Conservation (phyloP, 352 stramenopile species). For the Phytophthora boehmeriae region DNA sequence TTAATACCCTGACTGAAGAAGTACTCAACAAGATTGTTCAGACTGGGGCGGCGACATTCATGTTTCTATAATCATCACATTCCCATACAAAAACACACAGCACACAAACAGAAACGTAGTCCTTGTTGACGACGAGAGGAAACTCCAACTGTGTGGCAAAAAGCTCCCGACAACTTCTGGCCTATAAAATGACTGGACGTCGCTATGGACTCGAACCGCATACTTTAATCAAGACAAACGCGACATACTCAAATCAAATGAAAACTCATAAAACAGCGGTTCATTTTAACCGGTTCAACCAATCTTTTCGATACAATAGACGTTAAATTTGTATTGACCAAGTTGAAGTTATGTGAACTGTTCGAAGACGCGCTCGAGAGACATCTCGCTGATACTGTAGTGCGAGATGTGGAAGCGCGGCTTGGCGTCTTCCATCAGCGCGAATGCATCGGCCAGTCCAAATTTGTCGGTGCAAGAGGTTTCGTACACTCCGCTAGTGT, state of each 20-base stretch:
- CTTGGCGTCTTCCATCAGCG: slow-evolving; percentile 80
- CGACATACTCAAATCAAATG: too few species aligned
- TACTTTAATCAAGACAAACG: too few species aligned
- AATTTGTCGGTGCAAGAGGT: slow-evolving; percentile 70
- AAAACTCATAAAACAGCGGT: too few species aligned
- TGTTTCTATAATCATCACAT: slow-evolving; percentile 88
- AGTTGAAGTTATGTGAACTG: slow-evolving; percentile 74
- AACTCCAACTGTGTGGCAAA: slow-evolving; percentile 15
- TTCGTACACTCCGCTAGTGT: slow-evolving; percentile 68
- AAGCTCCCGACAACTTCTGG: background rate
- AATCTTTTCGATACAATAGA: background rate
- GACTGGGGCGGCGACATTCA: slow-evolving; percentile 91
- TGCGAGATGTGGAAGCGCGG: slow-evolving; percentile 72
- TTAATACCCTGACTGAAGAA: slow-evolving; percentile 79
- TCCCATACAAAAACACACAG: slow-evolving; percentile 39
- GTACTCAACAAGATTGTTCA: slow-evolving; percentile 90
- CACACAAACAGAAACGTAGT: slow-evolving; percentile 3
- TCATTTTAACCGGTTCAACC: too few species aligned
- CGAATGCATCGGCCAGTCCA: slow-evolving; percentile 81
- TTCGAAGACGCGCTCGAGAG: slow-evolving; percentile 94
- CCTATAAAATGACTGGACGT: slow-evolving; percentile 1
- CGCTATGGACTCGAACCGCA: background rate
- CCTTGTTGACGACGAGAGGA: slow-evolving; percentile 17
- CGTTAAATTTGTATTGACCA: background rate
- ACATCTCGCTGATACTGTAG: slow-evolving; percentile 92